These are phyloP conservation scores for Coniochaeta sp. DNA, from an alignment of 2,329 filamentous ascomycete genomes.

Conservation along the genomic window DNA sequence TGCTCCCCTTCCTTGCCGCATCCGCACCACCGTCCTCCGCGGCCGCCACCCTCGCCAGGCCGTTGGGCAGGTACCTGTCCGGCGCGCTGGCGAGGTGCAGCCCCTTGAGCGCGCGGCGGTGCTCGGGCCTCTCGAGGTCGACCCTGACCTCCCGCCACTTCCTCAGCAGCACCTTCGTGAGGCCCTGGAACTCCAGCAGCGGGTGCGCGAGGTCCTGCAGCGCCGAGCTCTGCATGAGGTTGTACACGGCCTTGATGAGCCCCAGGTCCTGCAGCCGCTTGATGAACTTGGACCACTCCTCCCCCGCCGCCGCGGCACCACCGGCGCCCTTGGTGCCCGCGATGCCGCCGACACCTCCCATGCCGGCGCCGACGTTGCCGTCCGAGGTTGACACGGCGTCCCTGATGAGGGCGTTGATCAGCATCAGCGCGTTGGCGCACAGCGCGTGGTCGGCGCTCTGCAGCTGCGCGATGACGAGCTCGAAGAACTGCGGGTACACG, in stretches of 20 bases:
- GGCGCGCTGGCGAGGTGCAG: slow-evolving; percentile 77
- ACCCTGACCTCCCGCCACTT: slow-evolving; percentile 85
- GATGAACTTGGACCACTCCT: slow-evolving; percentile 94
- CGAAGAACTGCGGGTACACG: slow-evolving; percentile 87
- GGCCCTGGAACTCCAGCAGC: slow-evolving; percentile 82
- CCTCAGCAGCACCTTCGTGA: slow-evolving; percentile 79
- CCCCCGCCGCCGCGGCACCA: slow-evolving; percentile 25
- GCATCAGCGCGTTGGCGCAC: slow-evolving; percentile 88
- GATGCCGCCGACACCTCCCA: slow-evolving; percentile 41
- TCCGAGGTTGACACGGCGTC: slow-evolving; percentile 66
- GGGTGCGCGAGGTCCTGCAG: slow-evolving; percentile 87
- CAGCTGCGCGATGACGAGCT: slow-evolving; percentile 84
- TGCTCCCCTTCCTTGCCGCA: slow-evolving; percentile 50
- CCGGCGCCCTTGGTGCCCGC: slow-evolving; percentile 18
- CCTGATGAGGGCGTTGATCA: slow-evolving; percentile 91
- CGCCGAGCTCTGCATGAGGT: slow-evolving; percentile 88
- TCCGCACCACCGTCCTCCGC: slow-evolving; percentile 24
- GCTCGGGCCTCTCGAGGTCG: slow-evolving; percentile 80
- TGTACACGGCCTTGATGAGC: slow-evolving; percentile 85
- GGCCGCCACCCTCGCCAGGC: slow-evolving; percentile 23
- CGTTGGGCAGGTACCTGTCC: slow-evolving; percentile 41
- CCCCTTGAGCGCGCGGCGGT: slow-evolving; percentile 78
- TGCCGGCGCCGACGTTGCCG: background rate
- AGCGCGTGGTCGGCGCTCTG: slow-evolving; percentile 92
- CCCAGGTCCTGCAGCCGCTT: slow-evolving; percentile 89